Evolutionary conservation across 192 early-diverging fungal species (phyloP), one percentile per base, ranked within the genome.

Genomic region (Dimargaris xerosporica): DNA sequence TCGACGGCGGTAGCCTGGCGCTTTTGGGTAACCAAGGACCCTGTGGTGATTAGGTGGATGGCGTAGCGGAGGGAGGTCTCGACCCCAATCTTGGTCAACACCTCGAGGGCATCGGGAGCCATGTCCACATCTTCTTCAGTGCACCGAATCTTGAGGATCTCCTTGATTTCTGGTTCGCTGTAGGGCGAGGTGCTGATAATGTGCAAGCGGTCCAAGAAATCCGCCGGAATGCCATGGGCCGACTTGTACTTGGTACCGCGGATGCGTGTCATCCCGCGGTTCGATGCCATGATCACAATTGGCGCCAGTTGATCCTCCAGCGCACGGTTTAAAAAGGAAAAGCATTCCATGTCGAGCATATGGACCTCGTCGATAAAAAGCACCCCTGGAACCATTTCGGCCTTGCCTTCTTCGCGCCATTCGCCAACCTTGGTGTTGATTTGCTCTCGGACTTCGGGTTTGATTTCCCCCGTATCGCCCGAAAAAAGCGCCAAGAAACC

Each of bases 271-370:
- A 95, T 88, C 53, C 96, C 96, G 47, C 96, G 82, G 78, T 99
- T 99, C 10, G 96, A 95, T 15, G 96, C 96, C 92, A 99, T 95
- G 62, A 99, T 97, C 30, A 99, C 93, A 19, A 99, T 84, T 10
- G 96, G 96, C 3, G 96, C 93, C 84, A 96, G 80, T 43, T 86
- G 83, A 66, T 94, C 92, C 74, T 99, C 96, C 7, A 99, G 78
- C 6, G 96, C 96, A 25, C 94, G 84, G 70, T 99, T 99, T 54
- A 99, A 69, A 82, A 90, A 99, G 21, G 96, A 97, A 69, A 99
- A 99, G 68, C 94, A 99, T 71, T 99, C 96, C 73, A 99, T 97
- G 55, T 99, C 96, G 42, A 99, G 90, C 88, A 97, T 97, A 71
- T 99, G 96, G 41, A 99, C 94, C 76, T 99, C 96, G 69, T 99